Evolutionary conservation across 1,284 basidiomycete genomes (phyloP).

Genomic region (Tausonia pullulans): DNA sequence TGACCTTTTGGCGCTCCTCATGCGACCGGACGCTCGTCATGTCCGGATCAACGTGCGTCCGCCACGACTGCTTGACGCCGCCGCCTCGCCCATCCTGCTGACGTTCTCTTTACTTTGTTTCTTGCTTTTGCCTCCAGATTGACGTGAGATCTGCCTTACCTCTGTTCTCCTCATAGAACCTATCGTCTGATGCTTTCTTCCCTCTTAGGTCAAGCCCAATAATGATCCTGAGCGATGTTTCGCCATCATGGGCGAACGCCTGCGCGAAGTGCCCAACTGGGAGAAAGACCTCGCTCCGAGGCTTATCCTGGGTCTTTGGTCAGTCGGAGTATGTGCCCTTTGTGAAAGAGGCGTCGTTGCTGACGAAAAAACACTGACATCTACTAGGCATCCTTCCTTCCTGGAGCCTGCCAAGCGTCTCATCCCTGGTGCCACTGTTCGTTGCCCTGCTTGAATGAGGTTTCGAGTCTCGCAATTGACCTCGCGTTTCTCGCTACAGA

Average conservation of each 20-base stretch:
- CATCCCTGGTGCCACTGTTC: slow-evolving; percentile 26
- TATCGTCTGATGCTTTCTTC: not conserved
- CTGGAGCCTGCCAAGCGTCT: slow-evolving; percentile 33
- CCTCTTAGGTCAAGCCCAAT: slow-evolving; percentile 53
- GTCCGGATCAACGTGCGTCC: slow-evolving; percentile 54
- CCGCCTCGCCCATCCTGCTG: not conserved
- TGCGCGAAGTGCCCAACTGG: slow-evolving; percentile 43
- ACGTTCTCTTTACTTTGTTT: too few relatives aligned
- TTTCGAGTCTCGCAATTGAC: slow-evolving; percentile 39
- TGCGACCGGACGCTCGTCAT: slow-evolving; percentile 62
- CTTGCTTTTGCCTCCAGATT: not conserved
- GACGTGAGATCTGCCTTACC: too few relatives aligned
- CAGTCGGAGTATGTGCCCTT: not conserved
- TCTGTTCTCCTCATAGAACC: too few relatives aligned
- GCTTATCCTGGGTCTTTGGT: slow-evolving; percentile 53
- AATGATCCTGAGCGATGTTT: slow-evolving; percentile 79
- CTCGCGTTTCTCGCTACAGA: not conserved
- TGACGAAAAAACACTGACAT: not conserved
- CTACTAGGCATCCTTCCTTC: not conserved
- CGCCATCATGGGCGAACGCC: slow-evolving; percentile 61
- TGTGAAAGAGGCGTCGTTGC: not conserved
- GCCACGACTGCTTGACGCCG: not conserved
- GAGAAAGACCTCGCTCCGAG: slow-evolving; percentile 68
- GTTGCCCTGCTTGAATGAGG: slow-evolving; percentile 37
- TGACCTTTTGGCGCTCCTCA: slow-evolving; percentile 53